These are phyloP conservation scores for Cryptococcus maquisensis DNA, from an alignment of 1,284 basidiomycete species.

Conservation along the genomic window DNA sequence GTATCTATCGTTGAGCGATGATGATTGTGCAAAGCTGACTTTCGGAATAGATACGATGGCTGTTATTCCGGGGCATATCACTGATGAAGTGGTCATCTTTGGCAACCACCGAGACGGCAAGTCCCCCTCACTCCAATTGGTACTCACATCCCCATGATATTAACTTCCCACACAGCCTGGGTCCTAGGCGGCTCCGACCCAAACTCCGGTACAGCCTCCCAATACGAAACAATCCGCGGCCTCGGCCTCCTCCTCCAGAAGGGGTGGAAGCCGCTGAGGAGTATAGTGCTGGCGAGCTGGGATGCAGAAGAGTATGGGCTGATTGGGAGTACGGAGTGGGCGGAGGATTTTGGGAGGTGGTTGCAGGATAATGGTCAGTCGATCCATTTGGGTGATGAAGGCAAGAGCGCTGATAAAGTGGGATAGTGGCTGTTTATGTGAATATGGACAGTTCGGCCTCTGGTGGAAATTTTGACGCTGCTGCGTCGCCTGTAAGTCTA, in stretches of 20 bases:
- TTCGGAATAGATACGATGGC: conserved; percentile 67
- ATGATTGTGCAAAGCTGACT: conserved; percentile 53
- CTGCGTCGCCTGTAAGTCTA: conserved; percentile 42
- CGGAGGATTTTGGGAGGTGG: conserved; percentile 82
- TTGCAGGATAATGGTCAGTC: conserved; percentile 59
- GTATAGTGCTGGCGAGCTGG: conserved; percentile 85
- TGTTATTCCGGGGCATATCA: conserved; percentile 80
- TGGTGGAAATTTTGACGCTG: conserved; percentile 61
- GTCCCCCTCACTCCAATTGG: conserved; percentile 16
- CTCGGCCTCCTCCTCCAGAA: conserved; percentile 65
- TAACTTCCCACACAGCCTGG: conserved; percentile 37
- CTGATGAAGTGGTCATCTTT: conserved; percentile 77
- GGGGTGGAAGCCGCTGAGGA: conserved; percentile 87
- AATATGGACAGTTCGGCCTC: conserved; percentile 69
- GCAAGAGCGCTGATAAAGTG: conserved; percentile 8
- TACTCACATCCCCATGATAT: conserved; percentile 38
- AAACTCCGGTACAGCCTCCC: conserved; percentile 76
- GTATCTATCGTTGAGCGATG: conserved; percentile 31
- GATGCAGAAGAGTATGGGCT: conserved; percentile 92
- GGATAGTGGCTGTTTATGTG: conserved; percentile 64
- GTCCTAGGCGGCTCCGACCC: conserved; percentile 81
- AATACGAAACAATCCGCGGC: conserved; percentile 78
- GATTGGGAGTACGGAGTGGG: conserved; percentile 82
- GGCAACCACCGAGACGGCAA: conserved; percentile 82
- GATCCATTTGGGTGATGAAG: conserved; percentile 26